Evolutionary conservation across 2,329 filamentous ascomycete species (phyloP).

Genomic region (Pezicula radicicola): DNA sequence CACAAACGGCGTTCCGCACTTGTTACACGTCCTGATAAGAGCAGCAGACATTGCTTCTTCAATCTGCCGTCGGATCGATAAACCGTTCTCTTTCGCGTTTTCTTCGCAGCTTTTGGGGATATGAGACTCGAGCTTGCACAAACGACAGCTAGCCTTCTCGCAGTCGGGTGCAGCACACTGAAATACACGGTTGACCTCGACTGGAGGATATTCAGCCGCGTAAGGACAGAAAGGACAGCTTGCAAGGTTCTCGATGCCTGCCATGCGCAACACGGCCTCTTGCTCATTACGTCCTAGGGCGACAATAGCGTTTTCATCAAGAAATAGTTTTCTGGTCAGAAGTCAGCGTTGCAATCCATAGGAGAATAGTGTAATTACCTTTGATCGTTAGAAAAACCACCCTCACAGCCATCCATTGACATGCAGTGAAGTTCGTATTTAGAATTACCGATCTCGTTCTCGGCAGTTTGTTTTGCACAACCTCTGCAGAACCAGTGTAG

Average conservation of each 20-base stretch:
- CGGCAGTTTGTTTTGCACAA: conserved; percentile 64
- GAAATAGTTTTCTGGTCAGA: conserved; percentile 20
- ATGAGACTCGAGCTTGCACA: conserved; percentile 68
- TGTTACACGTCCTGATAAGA: conserved; percentile 73
- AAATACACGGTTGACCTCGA: conserved; percentile 70
- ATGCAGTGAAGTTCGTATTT: conserved; percentile 70
- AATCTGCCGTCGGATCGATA: conserved; percentile 61
- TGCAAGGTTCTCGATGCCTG: conserved; percentile 68
- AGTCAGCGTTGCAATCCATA: conserved; percentile 8
- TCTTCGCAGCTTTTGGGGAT: conserved; percentile 72
- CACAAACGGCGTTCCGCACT: conserved; percentile 62
- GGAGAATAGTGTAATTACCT: conserved; percentile 42
- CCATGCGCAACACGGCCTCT: conserved; percentile 64
- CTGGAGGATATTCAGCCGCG: conserved; percentile 68
- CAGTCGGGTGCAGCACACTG: conserved; percentile 67
- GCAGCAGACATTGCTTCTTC: conserved; percentile 85
- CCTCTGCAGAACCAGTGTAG: conserved; percentile 61
- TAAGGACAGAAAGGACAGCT: conserved; percentile 82
- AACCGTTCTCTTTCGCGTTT: conserved; percentile 53
- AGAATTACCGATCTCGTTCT: conserved; percentile 65
- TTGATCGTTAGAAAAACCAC: conserved; percentile 54
- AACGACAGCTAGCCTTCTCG: conserved; percentile 59
- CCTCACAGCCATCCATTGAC: conserved; percentile 63
- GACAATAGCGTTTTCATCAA: conserved; percentile 54
- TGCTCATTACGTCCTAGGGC: conserved; percentile 71